These are phyloP conservation scores for Colletotrichum caudatum DNA, from an alignment of 2,329 filamentous ascomycete genomes.

Conservation along the genomic window DNA sequence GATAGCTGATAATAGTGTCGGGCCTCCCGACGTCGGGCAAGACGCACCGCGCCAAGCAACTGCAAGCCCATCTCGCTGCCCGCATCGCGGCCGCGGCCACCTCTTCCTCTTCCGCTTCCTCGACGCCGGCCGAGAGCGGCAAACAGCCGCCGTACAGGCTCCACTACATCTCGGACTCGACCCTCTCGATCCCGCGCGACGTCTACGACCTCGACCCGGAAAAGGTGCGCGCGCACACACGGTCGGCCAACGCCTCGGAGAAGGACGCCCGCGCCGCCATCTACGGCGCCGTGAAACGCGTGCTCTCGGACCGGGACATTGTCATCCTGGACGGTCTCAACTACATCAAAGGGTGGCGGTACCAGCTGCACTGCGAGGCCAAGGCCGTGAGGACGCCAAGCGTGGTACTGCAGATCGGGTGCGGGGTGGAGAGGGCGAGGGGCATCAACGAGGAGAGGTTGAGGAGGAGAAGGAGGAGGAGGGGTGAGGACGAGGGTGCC, in stretches of 20 bases:
- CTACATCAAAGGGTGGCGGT: slow-evolving; percentile 92
- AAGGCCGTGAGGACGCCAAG: slow-evolving; percentile 82
- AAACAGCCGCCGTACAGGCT: slow-evolving; percentile 66
- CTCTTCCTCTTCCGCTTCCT: slow-evolving; percentile 44
- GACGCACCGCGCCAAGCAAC: slow-evolving; percentile 73
- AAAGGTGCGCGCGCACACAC: slow-evolving; percentile 67
- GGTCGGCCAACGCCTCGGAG: slow-evolving; percentile 79
- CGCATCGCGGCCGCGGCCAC: slow-evolving; percentile 61
- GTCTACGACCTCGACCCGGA: slow-evolving; percentile 75
- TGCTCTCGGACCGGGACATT: slow-evolving; percentile 77
- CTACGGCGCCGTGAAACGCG: slow-evolving; percentile 82
- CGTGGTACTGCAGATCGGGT: slow-evolving; percentile 78
- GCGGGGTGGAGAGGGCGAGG: slow-evolving; percentile 63
- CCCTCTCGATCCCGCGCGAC: slow-evolving; percentile 74
- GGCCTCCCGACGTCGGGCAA: slow-evolving; percentile 78
- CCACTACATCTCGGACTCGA: slow-evolving; percentile 80
- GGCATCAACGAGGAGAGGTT: slow-evolving; percentile 72
- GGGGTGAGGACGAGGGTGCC: slow-evolving; percentile 32
- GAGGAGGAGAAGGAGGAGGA: slow-evolving; percentile 49
- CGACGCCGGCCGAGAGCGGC: not conserved
- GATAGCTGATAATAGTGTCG: slow-evolving; percentile 77
- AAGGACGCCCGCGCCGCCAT: slow-evolving; percentile 84
- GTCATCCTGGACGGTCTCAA: slow-evolving; percentile 85
- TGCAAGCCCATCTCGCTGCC: slow-evolving; percentile 72
- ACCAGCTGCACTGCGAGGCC: slow-evolving; percentile 87